phyloP scores from a whole-genome alignment of 75 land plant species.

The Cupressus sempervirens region DNA sequence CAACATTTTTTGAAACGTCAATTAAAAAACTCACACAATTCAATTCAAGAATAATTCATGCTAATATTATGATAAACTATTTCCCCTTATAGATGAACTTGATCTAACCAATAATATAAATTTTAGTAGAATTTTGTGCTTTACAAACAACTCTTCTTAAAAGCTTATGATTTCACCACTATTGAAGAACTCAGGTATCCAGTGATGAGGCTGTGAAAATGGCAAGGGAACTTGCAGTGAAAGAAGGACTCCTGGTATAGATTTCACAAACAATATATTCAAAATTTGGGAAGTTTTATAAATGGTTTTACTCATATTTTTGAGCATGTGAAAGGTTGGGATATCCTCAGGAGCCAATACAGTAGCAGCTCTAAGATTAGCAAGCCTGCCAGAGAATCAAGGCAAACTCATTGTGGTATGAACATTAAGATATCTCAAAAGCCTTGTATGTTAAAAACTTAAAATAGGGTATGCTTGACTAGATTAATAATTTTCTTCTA shows the following conservation, averaged over 20 bases:
- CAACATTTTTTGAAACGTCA: no score
- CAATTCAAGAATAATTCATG: no score
- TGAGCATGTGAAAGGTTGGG: slow-evolving; percentile 43
- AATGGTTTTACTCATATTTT: neutral
- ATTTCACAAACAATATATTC: neutral
- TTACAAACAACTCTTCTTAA: neutral
- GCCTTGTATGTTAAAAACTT: no score
- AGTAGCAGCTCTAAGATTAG: slow-evolving; percentile 73
- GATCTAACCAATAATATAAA: neutral
- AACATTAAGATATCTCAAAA: neutral
- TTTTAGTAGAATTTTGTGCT: neutral
- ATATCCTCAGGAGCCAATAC: slow-evolving; percentile 85
- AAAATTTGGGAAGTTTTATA: neutral
- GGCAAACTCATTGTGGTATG: slow-evolving; percentile 84
- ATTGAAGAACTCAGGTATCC: slow-evolving; percentile 32
- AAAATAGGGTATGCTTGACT: neutral
- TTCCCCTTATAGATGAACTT: neutral
- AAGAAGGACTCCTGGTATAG: slow-evolving; percentile 78
- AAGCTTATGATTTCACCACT: neutral
- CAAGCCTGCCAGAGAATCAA: slow-evolving; percentile 69
- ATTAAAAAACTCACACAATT: no score
- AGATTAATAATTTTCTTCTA: neutral
- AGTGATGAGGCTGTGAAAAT: slow-evolving; percentile 80
- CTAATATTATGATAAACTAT: no score
- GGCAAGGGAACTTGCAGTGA: slow-evolving; percentile 74